phyloP scores from a whole-genome alignment of 1,284 basidiomycete species.

The Cystobasidium sp. region DNA sequence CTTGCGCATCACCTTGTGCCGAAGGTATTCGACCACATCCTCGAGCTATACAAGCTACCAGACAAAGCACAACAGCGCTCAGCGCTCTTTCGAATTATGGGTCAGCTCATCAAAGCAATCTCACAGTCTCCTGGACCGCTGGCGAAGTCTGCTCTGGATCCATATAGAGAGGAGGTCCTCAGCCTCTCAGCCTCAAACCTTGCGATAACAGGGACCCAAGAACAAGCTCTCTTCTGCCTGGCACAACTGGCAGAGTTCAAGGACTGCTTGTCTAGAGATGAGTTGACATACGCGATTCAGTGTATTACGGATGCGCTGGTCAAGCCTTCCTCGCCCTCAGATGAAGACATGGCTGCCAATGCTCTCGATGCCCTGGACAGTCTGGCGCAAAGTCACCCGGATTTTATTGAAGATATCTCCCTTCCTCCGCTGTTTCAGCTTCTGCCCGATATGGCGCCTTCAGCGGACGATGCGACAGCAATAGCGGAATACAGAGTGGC shows the following conservation, averaged over 20 bases:
- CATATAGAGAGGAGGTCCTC: slow-evolving; percentile 76
- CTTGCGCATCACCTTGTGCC: slow-evolving; percentile 71
- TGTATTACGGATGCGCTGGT: slow-evolving; percentile 73
- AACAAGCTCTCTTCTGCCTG: slow-evolving; percentile 67
- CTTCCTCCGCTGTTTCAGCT: slow-evolving; percentile 77
- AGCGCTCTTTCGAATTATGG: slow-evolving; percentile 63
- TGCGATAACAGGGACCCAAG: slow-evolving; percentile 35
- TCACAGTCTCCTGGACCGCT: slow-evolving; percentile 39
- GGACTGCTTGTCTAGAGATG: slow-evolving; percentile 69
- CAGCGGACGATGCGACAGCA: slow-evolving; percentile 19
- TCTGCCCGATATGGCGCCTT: slow-evolving; percentile 58
- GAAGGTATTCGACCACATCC: slow-evolving; percentile 72
- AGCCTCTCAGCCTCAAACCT: slow-evolving; percentile 66
- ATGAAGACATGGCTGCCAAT: slow-evolving; percentile 64
- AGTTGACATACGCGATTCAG: slow-evolving; percentile 77
- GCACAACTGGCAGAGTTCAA: slow-evolving; percentile 69
- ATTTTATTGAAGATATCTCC: slow-evolving; percentile 74
- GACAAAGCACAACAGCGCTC: slow-evolving; percentile 75
- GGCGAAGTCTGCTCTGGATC: slow-evolving; percentile 62
- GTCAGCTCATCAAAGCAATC: slow-evolving; percentile 45
- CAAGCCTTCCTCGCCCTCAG: slow-evolving; percentile 59
- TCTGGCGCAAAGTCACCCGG: slow-evolving; percentile 68
- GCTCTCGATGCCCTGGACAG: slow-evolving; percentile 71
- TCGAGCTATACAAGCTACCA: slow-evolving; percentile 74
- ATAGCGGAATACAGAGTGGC: slow-evolving; percentile 58